A percentile compares a stretch with the other conserved stretches of the same genome.
Conservation (phyloP, 1,284 basidiomycete genomes). For the Trametes pubescens region DNA sequence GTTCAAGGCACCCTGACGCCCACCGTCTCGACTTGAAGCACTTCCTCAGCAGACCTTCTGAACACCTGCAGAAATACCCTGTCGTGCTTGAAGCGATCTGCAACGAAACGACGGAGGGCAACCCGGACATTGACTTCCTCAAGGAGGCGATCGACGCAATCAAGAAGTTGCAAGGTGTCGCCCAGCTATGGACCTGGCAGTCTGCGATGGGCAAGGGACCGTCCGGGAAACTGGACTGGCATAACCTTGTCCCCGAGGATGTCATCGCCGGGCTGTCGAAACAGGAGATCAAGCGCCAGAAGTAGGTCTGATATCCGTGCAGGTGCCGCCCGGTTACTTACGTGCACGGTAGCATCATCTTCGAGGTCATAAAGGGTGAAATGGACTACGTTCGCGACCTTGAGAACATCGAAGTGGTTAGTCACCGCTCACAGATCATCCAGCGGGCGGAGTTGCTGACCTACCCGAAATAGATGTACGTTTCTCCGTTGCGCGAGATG, state of each 20-base stretch:
- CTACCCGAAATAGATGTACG: slow-evolving; percentile 64
- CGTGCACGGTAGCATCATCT: slow-evolving; percentile 74
- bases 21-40: slow-evolving; percentile 88
- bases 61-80: slow-evolving; percentile 92
- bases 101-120: slow-evolving; percentile 78
- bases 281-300: slow-evolving; percentile 86
- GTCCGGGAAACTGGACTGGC: slow-evolving; percentile 86
- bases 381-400: slow-evolving; percentile 96
- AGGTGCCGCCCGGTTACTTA: not conserved
- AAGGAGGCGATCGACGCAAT: slow-evolving; percentile 80
- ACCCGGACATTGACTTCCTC: slow-evolving; percentile 84
- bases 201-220: slow-evolving; percentile 82
- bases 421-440: slow-evolving; percentile 33
- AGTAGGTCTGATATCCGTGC: slow-evolving; percentile 58
- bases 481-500: slow-evolving; percentile 76
- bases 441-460: not conserved
- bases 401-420: slow-evolving; percentile 83
- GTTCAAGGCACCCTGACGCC: slow-evolving; percentile 71
- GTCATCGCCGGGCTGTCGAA: slow-evolving; percentile 70
- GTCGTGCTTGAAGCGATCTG: slow-evolving; percentile 88
- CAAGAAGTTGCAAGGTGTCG: slow-evolving; percentile 77
- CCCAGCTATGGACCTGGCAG: slow-evolving; percentile 87
- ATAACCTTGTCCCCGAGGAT: slow-evolving; percentile 82
- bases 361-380: slow-evolving; percentile 95
- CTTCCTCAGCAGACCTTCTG: slow-evolving; percentile 86